Evolutionary conservation across 352 stramenopile species (phyloP).

Genomic region (Phytophthora ramorum): DNA sequence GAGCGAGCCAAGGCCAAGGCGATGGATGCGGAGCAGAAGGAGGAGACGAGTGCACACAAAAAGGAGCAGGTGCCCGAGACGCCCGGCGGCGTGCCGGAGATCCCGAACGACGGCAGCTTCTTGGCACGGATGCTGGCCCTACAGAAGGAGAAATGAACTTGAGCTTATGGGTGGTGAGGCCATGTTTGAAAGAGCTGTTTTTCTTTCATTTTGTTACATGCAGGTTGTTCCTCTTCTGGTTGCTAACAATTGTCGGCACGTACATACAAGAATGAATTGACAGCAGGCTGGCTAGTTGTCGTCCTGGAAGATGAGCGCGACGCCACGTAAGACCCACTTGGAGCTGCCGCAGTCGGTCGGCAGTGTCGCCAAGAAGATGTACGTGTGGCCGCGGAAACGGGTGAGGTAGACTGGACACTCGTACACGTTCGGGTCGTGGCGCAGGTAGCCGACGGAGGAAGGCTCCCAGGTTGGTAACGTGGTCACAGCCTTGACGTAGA

Average conservation of each 20-base stretch:
- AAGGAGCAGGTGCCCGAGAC: constrained; percentile 51
- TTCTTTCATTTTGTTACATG: constrained; percentile 18
- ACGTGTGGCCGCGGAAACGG: constrained; percentile 96
- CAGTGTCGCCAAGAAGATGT: constrained; percentile 96
- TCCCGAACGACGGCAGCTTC: constrained; percentile 86
- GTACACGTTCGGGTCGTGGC: constrained; percentile 93
- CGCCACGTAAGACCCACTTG: constrained; percentile 96
- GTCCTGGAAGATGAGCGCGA: constrained; percentile 95
- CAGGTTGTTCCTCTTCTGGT: constrained; percentile 5
- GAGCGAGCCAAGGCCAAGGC: constrained; percentile 66
- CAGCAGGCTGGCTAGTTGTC: constrained; percentile 81
- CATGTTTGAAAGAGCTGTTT: constrained; percentile 11
- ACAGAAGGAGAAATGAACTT: constrained; percentile 43
- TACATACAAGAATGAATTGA: constrained; percentile 21
- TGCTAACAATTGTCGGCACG: constrained; percentile 11
- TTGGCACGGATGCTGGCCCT: constrained; percentile 73
- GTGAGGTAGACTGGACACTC: constrained; percentile 98
- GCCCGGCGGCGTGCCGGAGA: constrained; percentile 74
- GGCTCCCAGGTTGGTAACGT: constrained; percentile 95
- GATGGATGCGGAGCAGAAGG: constrained; percentile 37
- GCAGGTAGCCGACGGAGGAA: constrained; percentile 95
- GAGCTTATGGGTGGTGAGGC: constrained; percentile 1
- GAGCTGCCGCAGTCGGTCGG: constrained; percentile 90
- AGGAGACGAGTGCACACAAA: constrained; percentile 20
- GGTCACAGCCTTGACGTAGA: constrained; percentile 97